Evolutionary conservation across 2,329 filamentous ascomycete genomes (phyloP).

Genomic region (Exophiala viscosa): DNA sequence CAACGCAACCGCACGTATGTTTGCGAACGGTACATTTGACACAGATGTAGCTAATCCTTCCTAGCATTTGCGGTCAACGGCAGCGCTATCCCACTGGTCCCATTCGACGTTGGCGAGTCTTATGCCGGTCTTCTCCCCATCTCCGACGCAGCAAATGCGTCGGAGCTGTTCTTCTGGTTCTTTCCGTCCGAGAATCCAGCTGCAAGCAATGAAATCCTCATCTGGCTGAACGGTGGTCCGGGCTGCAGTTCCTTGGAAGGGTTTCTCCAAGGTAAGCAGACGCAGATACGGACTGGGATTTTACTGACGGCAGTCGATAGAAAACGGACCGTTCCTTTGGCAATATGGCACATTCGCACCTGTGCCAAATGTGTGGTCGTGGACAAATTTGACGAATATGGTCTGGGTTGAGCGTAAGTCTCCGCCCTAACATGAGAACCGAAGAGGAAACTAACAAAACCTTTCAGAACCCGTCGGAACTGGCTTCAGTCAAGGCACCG

Average conservation of each 20-base stretch:
- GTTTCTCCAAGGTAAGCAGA: conserved; percentile 59
- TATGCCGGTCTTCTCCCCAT: conserved; percentile 54
- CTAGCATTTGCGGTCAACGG: conserved; percentile 63
- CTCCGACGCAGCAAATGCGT: conserved; percentile 39
- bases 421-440: not conserved
- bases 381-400: conserved; percentile 72
- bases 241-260: conserved; percentile 81
- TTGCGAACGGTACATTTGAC: not conserved
- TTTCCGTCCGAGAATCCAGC: conserved; percentile 46
- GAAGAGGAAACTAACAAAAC: not conserved
- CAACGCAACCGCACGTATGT: conserved; percentile 21
- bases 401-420: conserved; percentile 62
- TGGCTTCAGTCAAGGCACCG: conserved; percentile 64
- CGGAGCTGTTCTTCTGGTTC: conserved; percentile 49
- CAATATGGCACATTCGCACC: conserved; percentile 31
- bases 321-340: conserved; percentile 37
- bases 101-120: conserved; percentile 55
- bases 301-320: conserved; percentile 11
- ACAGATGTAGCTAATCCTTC: not conserved
- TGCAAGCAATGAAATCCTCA: conserved; percentile 41
- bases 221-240: conserved; percentile 78
- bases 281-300: conserved; percentile 61
- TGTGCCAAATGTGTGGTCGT: conserved; percentile 53
- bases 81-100: conserved; percentile 62
- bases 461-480: conserved; percentile 48